These are phyloP conservation scores for Agastache rugosa DNA, from an alignment of 257 asterid genomes.

Conservation along the genomic window DNA sequence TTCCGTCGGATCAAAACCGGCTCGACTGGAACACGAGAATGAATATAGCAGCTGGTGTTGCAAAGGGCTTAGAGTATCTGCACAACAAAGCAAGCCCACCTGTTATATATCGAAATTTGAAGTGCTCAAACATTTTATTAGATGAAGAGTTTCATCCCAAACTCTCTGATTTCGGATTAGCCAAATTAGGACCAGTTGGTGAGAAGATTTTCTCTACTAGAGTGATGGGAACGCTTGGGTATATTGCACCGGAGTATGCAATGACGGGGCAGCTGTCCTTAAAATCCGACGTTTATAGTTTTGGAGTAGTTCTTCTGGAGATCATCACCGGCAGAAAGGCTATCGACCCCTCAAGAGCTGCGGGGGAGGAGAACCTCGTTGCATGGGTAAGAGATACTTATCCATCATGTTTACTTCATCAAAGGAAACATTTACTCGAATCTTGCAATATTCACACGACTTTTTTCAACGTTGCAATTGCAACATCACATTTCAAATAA, in stretches of 20 bases:
- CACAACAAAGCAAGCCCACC: conserved; percentile 79
- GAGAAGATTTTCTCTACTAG: conserved; percentile 68
- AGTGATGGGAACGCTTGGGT: conserved; percentile 77
- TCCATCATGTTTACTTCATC: background rate
- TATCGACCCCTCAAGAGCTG: conserved; percentile 59
- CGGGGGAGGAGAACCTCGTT: conserved; percentile 69
- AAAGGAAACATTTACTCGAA: too few species aligned
- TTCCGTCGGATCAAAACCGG: conserved; percentile 54
- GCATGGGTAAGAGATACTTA: conserved; percentile 60
- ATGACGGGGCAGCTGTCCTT: conserved; percentile 64
- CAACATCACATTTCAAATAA: too few species aligned
- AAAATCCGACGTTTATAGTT: conserved; percentile 74
- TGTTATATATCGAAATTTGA: conserved; percentile 69
- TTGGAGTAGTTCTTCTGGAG: conserved; percentile 76
- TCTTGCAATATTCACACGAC: background rate
- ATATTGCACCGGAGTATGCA: conserved; percentile 82
- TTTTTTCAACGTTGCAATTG: background rate
- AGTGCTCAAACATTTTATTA: conserved; percentile 70
- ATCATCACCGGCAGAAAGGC: conserved; percentile 78
- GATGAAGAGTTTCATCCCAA: conserved; percentile 59
- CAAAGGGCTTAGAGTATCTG: conserved; percentile 72
- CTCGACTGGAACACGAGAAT: conserved; percentile 85
- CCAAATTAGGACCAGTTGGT: conserved; percentile 73
- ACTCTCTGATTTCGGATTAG: conserved; percentile 77
- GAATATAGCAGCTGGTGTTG: conserved; percentile 81